These are phyloP conservation scores for Hygrocybe punicea DNA, from an alignment of 768 basidiomycete species.

Conservation along the genomic window DNA sequence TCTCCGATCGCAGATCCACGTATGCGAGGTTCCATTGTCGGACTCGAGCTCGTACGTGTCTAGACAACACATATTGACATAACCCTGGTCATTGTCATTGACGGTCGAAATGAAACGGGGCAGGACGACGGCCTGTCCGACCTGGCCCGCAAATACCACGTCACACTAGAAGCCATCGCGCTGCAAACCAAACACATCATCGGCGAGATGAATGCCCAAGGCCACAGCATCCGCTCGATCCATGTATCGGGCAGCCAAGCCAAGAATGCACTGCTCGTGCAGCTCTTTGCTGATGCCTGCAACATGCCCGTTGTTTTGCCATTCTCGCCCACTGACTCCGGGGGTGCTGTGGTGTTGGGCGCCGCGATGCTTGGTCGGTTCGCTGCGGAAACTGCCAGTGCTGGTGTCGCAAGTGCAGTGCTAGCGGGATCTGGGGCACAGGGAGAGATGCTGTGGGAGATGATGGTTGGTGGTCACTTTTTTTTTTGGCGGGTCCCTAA, in stretches of 20 bases:
- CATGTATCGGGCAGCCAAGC: constrained; percentile 95
- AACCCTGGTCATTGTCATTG: neutral
- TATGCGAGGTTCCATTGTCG: constrained; percentile 90
- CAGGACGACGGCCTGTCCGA: constrained; percentile 73
- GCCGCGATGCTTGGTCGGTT: constrained; percentile 91
- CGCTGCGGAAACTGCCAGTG: constrained; percentile 55
- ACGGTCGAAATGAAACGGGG: neutral
- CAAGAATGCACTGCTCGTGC: constrained; percentile 84
- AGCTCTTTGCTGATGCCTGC: constrained; percentile 84
- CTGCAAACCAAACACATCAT: constrained; percentile 94
- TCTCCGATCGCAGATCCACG: constrained; percentile 94
- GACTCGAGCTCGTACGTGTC: constrained; percentile 66
- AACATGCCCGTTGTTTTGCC: constrained; percentile 81
- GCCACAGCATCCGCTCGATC: constrained; percentile 77
- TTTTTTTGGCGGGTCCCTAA: no score
- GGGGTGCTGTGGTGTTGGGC: constrained; percentile 85
- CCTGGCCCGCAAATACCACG: constrained; percentile 86
- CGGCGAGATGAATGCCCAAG: constrained; percentile 79
- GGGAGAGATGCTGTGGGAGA: constrained; percentile 76
- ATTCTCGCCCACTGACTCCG: constrained; percentile 43
- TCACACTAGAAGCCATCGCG: constrained; percentile 89
- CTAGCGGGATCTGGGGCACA: constrained; percentile 44
- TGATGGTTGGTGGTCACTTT: no score
- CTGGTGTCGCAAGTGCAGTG: constrained; percentile 11
- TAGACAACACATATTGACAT: neutral